Conservation (phyloP, 805 yeast species). For the Hanseniaspora pseudoguilliermondii region DNA sequence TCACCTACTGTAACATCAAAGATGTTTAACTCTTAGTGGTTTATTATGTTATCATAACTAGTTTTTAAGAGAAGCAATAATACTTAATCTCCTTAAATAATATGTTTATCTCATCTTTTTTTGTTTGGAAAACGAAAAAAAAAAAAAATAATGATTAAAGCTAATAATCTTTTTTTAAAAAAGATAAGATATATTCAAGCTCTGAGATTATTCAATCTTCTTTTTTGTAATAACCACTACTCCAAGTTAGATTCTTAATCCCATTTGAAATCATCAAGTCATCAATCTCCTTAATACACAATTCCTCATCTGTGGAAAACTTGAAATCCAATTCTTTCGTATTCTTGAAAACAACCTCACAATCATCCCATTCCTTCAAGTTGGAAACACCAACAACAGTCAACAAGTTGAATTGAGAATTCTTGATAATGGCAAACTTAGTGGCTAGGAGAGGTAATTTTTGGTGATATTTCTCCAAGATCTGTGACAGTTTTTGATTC, state of each 20-base stretch:
- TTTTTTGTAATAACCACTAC: conserved; percentile 26
- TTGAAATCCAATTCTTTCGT: conserved; percentile 18
- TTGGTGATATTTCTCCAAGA: not conserved
- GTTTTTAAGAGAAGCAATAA: not conserved
- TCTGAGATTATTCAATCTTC: not conserved
- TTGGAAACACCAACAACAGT: conserved; percentile 71
- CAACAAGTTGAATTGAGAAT: conserved; percentile 41
- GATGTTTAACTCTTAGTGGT: too few species aligned
- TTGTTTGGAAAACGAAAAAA: not conserved
- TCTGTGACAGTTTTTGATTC: conserved; percentile 21
- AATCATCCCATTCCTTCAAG: conserved; percentile 48
- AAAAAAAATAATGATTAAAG: not conserved
- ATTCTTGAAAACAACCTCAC: conserved; percentile 44
- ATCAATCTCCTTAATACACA: conserved; percentile 33
- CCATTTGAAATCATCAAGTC: conserved; percentile 32
- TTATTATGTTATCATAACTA: not conserved
- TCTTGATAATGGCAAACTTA: conserved; percentile 53
- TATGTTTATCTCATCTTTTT: not conserved
- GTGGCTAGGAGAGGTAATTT: conserved; percentile 66
- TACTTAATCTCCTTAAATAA: not conserved
- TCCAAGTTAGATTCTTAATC: conserved; percentile 58
- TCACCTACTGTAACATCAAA: too few species aligned
- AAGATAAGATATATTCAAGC: too few species aligned
- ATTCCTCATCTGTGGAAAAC: conserved; percentile 32
- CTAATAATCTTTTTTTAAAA: too few species aligned